A percentile compares a stretch with the other conserved stretches of the same genome.
phyloP scores from a whole-genome alignment of 2,329 filamentous ascomycete genomes.

The Neofusicoccum sp. region DNA sequence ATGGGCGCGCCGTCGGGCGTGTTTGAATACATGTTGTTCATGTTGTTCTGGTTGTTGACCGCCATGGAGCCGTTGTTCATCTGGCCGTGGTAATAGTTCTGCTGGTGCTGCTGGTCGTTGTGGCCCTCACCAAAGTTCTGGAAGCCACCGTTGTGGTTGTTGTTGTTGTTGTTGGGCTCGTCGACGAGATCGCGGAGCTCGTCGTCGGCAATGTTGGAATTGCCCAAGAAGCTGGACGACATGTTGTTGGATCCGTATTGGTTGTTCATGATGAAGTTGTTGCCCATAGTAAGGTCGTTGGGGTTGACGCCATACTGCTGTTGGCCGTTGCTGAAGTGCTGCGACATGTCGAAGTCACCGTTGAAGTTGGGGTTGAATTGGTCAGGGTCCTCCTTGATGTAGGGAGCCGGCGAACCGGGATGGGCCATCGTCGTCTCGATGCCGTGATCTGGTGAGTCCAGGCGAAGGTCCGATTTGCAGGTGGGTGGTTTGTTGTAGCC shows the following conservation, averaged over 20 bases:
- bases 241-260: constrained; percentile 59
- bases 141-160: constrained; percentile 30
- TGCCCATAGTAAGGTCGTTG: constrained; percentile 74
- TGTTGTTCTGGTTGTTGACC: constrained; percentile 54
- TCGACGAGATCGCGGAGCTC: constrained; percentile 75
- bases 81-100: constrained; percentile 47
- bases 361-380: constrained; percentile 53
- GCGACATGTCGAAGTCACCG: constrained; percentile 52
- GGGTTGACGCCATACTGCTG: constrained; percentile 67
- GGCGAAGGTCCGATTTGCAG: constrained; percentile 37
- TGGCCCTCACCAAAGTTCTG: constrained; percentile 58
- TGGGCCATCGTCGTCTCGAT: constrained; percentile 51
- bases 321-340: constrained; percentile 41
- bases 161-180: constrained; percentile 28
- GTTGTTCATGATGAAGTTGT: constrained; percentile 54
- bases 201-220: constrained; percentile 80
- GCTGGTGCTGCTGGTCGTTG: constrained; percentile 54
- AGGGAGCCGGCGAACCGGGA: constrained; percentile 56
- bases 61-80: constrained; percentile 43
- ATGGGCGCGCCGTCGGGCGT: constrained; percentile 91
- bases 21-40: constrained; percentile 76
- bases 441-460: constrained; percentile 41
- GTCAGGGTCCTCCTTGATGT: constrained; percentile 68
- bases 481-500: constrained; percentile 34
- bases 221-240: constrained; percentile 71